phyloP scores from a whole-genome alignment of 148 eudicot species.

The Simmondsia chinensis region DNA sequence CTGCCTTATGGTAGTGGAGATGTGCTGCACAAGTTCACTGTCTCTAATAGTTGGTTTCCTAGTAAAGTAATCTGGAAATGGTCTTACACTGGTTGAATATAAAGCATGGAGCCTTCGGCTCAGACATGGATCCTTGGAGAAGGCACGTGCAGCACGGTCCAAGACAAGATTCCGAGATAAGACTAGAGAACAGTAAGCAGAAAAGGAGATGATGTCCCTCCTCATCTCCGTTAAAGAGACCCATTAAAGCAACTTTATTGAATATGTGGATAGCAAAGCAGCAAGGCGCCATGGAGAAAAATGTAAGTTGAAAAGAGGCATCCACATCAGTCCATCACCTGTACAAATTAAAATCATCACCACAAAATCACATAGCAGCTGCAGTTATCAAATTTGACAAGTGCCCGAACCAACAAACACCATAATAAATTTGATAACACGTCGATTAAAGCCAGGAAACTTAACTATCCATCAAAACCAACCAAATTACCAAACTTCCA shows the following conservation, averaged over 20 bases:
- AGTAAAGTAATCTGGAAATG: conserved; percentile 73
- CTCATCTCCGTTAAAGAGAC: conserved; percentile 35
- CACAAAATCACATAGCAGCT: no score
- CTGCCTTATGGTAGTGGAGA: conserved; percentile 60
- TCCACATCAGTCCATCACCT: conserved; percentile 25
- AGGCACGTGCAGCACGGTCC: conserved; percentile 6
- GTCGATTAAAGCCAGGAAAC: no score
- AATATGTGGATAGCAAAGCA: conserved; percentile 2
- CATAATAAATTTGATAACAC: no score
- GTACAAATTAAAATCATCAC: conserved; percentile 11
- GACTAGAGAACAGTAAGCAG: conserved; percentile 14
- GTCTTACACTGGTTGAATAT: conserved; percentile 34
- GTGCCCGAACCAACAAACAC: no score
- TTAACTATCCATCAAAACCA: no score
- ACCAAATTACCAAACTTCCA: no score
- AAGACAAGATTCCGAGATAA: conserved; percentile 10
- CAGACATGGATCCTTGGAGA: conserved; percentile 6
- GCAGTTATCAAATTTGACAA: no score
- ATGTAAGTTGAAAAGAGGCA: conserved; percentile 10
- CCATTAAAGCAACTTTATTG: conserved; percentile 28
- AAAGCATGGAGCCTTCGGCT: conserved; percentile 20
- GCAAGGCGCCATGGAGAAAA: conserved; percentile 19
- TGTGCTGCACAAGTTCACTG: conserved; percentile 56
- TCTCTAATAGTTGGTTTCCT: conserved; percentile 55
- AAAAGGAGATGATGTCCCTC: conserved; percentile 24